phyloP scores from a whole-genome alignment of 2,329 filamentous ascomycete species.

The Fusarium albidum region DNA sequence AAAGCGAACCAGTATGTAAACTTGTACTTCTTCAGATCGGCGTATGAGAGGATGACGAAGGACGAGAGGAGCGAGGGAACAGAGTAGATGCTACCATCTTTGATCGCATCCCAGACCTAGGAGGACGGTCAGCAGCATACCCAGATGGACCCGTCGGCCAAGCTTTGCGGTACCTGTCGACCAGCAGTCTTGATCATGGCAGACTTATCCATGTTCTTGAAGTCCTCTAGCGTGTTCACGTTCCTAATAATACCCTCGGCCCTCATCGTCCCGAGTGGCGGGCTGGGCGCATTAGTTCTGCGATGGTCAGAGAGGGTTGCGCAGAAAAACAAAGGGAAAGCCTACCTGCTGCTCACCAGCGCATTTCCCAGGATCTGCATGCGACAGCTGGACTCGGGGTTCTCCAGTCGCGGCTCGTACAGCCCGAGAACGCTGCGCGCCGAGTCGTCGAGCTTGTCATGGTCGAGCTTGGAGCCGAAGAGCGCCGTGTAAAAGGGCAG shows the following conservation, averaged over 20 bases:
- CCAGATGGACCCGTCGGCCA: background rate
- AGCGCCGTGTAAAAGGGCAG: constrained; percentile 93
- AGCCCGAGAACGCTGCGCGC: constrained; percentile 85
- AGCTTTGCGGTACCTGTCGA: constrained; percentile 68
- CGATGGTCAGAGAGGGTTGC: constrained; percentile 28
- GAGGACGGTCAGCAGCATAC: constrained; percentile 28
- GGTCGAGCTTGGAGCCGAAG: constrained; percentile 93
- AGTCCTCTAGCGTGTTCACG: constrained; percentile 94
- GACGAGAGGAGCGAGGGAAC: constrained; percentile 90
- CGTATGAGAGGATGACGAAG: constrained; percentile 89
- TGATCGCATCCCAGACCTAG: constrained; percentile 98
- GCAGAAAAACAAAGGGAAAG: constrained; percentile 36
- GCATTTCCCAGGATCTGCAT: constrained; percentile 93
- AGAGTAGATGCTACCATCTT: constrained; percentile 95
- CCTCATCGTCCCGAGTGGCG: constrained; percentile 75
- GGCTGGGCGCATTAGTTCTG: constrained; percentile 56
- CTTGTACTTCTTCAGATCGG: constrained; percentile 95
- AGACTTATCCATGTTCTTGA: constrained; percentile 82
- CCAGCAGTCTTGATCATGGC: constrained; percentile 81
- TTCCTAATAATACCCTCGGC: constrained; percentile 96
- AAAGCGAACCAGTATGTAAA: constrained; percentile 99
- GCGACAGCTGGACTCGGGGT: constrained; percentile 79
- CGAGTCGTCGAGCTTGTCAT: constrained; percentile 96
- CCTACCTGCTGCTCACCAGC: constrained; percentile 83
- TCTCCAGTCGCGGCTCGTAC: constrained; percentile 83